Evolutionary conservation across 345 rosid species (phyloP).

Genomic region (Citropsis articulata): DNA sequence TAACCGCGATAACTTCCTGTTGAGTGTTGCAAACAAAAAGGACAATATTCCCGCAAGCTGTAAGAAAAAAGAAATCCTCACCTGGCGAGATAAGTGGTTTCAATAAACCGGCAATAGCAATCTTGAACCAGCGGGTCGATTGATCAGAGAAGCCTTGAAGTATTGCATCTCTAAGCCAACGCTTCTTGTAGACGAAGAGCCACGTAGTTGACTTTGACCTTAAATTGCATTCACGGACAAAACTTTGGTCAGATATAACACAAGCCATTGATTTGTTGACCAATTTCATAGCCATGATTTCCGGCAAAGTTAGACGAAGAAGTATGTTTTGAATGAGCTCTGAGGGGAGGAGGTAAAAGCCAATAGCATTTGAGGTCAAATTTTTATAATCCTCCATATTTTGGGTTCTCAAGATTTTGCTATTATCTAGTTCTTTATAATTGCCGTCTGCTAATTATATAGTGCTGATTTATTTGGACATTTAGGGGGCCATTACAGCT

Average conservation of each 20-base stretch:
- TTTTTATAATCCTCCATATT: constrained; percentile 21
- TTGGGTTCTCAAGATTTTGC: background rate
- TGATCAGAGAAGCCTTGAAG: constrained; percentile 54
- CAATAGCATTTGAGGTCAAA: constrained; percentile 29
- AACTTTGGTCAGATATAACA: constrained; percentile 52
- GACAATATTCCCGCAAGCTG: constrained; percentile 54
- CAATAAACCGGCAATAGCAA: constrained; percentile 42
- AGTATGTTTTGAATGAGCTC: constrained; percentile 73
- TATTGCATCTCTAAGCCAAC: constrained; percentile 58
- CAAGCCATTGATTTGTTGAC: constrained; percentile 43
- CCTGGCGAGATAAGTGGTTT: constrained; percentile 36
- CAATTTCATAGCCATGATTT: constrained; percentile 51
- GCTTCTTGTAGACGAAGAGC: constrained; percentile 70
- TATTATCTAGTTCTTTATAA: background rate
- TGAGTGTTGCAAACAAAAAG: constrained; percentile 59
- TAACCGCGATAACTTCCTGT: constrained; percentile 53
- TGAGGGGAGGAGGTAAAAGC: constrained; percentile 75
- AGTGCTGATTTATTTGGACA: background rate
- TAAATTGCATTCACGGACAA: constrained; percentile 48
- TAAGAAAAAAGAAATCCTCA: constrained; percentile 54
- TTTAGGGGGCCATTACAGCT: background rate
- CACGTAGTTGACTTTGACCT: constrained; percentile 49
- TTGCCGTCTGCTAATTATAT: background rate
- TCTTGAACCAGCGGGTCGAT: constrained; percentile 56
- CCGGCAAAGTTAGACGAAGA: constrained; percentile 54